A percentile compares a stretch with the other conserved stretches of the same genome.
Evolutionary conservation across 192 early-diverging fungal species (phyloP).

Genomic region (Backusella parvicylindrica): DNA sequence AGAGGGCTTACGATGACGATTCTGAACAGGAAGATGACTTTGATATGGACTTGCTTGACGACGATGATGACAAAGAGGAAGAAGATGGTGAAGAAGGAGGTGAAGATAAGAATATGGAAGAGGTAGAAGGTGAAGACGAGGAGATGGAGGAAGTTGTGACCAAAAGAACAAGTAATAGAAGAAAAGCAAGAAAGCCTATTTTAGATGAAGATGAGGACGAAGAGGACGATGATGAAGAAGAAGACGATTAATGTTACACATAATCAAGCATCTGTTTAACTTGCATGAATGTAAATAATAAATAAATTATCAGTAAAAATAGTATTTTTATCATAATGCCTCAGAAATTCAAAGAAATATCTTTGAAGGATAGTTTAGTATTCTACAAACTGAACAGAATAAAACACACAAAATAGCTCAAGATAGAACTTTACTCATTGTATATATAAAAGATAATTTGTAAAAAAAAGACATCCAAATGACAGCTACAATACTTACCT

Average conservation of each 20-base stretch:
- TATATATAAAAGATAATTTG: no score
- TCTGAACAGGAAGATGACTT: not conserved
- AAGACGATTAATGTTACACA: not conserved
- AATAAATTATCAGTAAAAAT: not conserved
- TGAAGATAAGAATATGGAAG: not conserved
- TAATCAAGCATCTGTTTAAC: not conserved
- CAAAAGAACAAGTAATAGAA: conserved; percentile 12
- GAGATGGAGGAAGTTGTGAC: conserved; percentile 28
- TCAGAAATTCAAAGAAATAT: not conserved
- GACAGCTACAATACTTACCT: no score
- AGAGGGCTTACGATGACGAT: not conserved
- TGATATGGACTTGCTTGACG: not conserved
- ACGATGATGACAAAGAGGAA: not conserved
- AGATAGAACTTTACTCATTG: no score
- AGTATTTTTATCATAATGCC: not conserved
- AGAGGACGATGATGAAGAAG: not conserved
- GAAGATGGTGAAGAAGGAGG: not conserved
- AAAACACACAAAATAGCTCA: no score
- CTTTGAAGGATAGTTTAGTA: no score
- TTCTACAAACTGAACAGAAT: no score
- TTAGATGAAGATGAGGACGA: not conserved
- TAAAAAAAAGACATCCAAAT: no score
- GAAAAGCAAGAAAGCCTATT: not conserved
- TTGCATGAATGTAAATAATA: not conserved
- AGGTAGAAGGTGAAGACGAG: conserved; percentile 21